A percentile compares a stretch with the other conserved stretches of the same genome.
Conservation (phyloP, 202 grass and related monocot species). For the Zizania palustris region DNA sequence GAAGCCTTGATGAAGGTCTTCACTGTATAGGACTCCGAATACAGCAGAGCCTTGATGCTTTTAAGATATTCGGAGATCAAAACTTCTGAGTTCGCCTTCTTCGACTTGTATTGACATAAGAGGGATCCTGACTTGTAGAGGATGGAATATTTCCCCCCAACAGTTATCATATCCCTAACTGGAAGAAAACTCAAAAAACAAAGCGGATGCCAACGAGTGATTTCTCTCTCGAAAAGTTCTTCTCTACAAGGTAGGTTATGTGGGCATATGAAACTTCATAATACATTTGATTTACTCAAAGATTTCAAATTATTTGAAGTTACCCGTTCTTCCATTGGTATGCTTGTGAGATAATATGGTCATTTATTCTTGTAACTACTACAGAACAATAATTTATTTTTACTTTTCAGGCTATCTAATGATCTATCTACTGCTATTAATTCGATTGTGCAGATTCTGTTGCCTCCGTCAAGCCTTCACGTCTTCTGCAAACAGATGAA, state of each 20-base stretch:
- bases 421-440: slow-evolving; percentile 9
- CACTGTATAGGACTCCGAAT: too few species aligned
- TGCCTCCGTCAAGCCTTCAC: slow-evolving; percentile 45
- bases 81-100: too few species aligned
- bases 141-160: too few species aligned
- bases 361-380: background rate
- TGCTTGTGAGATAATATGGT: background rate
- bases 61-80: too few species aligned
- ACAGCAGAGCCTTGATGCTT: too few species aligned
- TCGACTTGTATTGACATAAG: too few species aligned
- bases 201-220: slow-evolving; percentile 2
- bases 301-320: too few species aligned
- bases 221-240: slow-evolving; percentile 41
- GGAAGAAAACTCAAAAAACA: slow-evolving; percentile 30
- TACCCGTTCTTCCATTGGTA: background rate
- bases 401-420: background rate
- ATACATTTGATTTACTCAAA: background rate
- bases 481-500: slow-evolving; percentile 60
- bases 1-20: too few species aligned
- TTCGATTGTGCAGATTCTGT: slow-evolving; percentile 46
- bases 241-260: slow-evolving; percentile 53
- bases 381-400: background rate
- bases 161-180: background rate
- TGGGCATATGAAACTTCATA: background rate
- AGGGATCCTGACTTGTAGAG: too few species aligned